These are phyloP conservation scores for Aspergillus niger DNA, from an alignment of 2,329 filamentous ascomycete species.

Conservation along the genomic window DNA sequence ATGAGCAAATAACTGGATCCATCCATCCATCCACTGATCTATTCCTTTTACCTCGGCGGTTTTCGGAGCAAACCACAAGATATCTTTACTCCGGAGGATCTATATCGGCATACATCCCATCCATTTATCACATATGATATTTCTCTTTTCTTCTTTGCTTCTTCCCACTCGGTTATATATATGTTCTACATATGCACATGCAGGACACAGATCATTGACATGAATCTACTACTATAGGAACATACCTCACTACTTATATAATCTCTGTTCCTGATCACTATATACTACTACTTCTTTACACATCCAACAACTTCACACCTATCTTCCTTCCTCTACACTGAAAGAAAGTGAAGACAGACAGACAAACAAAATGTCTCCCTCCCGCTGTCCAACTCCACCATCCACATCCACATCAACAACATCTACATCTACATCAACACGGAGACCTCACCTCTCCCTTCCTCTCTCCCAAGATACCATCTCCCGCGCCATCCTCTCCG, in stretches of 20 bases:
- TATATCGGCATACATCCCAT: neutral
- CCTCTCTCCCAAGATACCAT: constrained; percentile 39
- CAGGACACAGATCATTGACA: neutral
- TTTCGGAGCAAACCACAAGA: neutral
- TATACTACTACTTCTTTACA: neutral
- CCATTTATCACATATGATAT: neutral
- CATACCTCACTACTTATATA: neutral
- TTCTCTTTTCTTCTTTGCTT: neutral
- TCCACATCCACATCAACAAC: neutral
- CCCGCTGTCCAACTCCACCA: too few relatives aligned
- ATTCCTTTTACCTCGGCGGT: neutral
- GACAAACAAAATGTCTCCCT: neutral
- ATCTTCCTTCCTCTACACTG: neutral
- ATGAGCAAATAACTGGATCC: neutral
- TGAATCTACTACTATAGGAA: neutral
- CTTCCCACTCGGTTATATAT: neutral
- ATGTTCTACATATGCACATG: neutral
- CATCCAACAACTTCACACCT: neutral
- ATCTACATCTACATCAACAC: neutral
- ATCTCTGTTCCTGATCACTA: too few relatives aligned
- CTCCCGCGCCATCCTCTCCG: constrained; percentile 41
- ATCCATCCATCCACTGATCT: neutral
- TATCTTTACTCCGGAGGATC: neutral
- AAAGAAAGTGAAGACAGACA: too few relatives aligned
- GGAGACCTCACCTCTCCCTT: constrained; percentile 21